Conservation (phyloP, 371 early-diverging fungal species). For the Chytridiales sp. region DNA sequence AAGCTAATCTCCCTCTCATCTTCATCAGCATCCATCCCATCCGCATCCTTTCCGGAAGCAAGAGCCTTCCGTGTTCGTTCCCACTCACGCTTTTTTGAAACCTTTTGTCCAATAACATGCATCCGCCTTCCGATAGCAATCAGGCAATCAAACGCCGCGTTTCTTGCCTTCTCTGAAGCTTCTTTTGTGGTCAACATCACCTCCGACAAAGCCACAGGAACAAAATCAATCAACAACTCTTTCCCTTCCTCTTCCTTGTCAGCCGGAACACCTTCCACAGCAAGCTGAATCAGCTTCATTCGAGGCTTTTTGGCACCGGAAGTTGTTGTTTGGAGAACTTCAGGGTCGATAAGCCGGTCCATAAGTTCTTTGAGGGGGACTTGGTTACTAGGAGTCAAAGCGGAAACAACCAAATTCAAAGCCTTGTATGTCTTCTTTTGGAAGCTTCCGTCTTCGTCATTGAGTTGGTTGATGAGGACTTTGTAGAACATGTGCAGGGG, state of each 20-base stretch:
- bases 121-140: constrained; percentile 87
- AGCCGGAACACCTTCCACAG: constrained; percentile 21
- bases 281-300: constrained; percentile 32
- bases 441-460: constrained; percentile 69
- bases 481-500: constrained; percentile 41
- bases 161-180: constrained; percentile 83
- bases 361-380: constrained; percentile 35
- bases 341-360: constrained; percentile 36
- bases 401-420: constrained; percentile 62
- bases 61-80: neutral
- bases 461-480: constrained; percentile 42
- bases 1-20: constrained; percentile 29
- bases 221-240: constrained; percentile 62
- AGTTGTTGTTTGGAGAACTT: constrained; percentile 32
- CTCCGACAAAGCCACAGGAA: constrained; percentile 85
- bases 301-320: constrained; percentile 45
- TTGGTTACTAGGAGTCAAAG: constrained; percentile 17
- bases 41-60: constrained; percentile 16
- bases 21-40: constrained; percentile 16
- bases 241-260: constrained; percentile 22
- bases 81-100: constrained; percentile 11
- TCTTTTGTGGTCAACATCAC: constrained; percentile 92
- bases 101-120: constrained; percentile 70
- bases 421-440: constrained; percentile 96
- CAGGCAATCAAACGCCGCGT: constrained; percentile 78